Evolutionary conservation across 2,329 filamentous ascomycete genomes (phyloP), one percentile per base, ranked within the genome.

Genomic region (Penicillium sp.): DNA sequence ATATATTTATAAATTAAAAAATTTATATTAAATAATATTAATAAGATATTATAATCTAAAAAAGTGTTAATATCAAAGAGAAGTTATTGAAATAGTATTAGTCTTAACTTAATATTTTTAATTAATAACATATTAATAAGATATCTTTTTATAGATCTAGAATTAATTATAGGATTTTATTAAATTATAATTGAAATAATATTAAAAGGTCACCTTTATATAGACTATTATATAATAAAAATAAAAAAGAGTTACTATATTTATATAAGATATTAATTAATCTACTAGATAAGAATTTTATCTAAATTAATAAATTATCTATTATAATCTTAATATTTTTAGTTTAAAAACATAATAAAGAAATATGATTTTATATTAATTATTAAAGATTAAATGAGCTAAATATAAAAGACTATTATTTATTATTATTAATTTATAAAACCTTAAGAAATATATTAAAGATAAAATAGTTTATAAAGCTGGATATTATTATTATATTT

Each of bases 211-310:
- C 31, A 38, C n/a, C 29, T 36, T 42, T 11, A 34, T 34, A 34
- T 34, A 11, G 14, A 34, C 2, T 31, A 38, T 29, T 53, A n/a
- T 34, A 34, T 34, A 41, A 29, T 54, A 46, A 24, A 34, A 22
- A 54, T 50, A 31, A 38, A 38, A 16, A 38, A 38, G 9, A 16
- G 6, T 14, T 38, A 38, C 5, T 34, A 34, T 38, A 38, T 16
- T 38, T n/a, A 38, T 38, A n/a, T 38, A 38, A 38, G 16, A 38
- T 14, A 38, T n/a, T 3, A 58, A 29, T 48, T 45, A 3, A 59
- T 66, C 27, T 13, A 54, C 14, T 18, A 39, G 21, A 54, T 57
- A 27, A 55, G 52, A 34, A 13, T 52, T 40, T 38, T 57, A 52
- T 50, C 41, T 50, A 18, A 41, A 54, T 39, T 54, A 54, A 40